Base-by-base conservation (phyloP, 495 filamentous ascomycete genomes). In the Podospora appendiculata region DNA sequence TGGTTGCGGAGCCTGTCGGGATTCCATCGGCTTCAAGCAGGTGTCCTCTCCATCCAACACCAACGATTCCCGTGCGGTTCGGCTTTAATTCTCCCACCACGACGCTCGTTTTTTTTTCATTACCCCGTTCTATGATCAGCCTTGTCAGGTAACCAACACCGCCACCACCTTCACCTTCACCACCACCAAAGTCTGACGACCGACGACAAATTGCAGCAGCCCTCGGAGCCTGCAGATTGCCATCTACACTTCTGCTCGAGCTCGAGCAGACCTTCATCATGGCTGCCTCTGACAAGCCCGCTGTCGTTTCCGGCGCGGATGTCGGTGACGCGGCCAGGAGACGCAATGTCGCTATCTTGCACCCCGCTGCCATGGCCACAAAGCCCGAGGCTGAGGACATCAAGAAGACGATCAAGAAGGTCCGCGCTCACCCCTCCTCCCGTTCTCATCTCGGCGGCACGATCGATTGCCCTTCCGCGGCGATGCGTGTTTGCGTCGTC, bases 321-420 rank as follows among this genome's bases (percentile, higher is more conserved):
- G 65, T 71, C 32, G 78, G 82, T 58, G 75, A 89, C 50, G 84
- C 89, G 60, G 70, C 86, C 53, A 78, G 88, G 58, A 82, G 85
- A 65, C 83, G 91, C 72, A 89, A 88, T 73, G 79, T 89, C 18
- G 75, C 81, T 17, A 75, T 75, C 42, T 47, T 74, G 16, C 74
- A 73, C 45, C 67, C 64, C 46, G 66, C 65, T 58, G 51, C 66
- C 52, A 58, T 58, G 52, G 54, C 61, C 12, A 54, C 63, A 46
- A 62, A 71, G 14, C 66, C 73, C 41, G 70, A 78, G 50, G 57
- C 77, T 33, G 77, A 85, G 39, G 75, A 83, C 45, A 85, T 88
- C 72, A 90, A 88, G 75, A 77, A 77, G 58, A 69, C 74, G 52
- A 58, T 48, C 38, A 79, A 79, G 64, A 82, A 85, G 79, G 82